Evolutionary conservation across 805 yeast species (phyloP).

Genomic region (Saturnispora dispora): DNA sequence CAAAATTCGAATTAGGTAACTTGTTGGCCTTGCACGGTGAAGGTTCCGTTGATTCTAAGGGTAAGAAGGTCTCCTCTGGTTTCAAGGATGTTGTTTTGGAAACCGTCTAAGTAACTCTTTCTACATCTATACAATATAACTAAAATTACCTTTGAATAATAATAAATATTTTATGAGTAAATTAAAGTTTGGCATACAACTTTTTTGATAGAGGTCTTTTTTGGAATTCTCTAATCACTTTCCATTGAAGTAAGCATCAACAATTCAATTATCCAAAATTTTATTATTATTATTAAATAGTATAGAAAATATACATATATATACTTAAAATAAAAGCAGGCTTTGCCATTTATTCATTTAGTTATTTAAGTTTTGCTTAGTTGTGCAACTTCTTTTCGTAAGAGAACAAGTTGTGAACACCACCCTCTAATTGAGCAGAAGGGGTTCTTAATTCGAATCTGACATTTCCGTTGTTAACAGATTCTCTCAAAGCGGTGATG

Average conservation of each 20-base stretch:
- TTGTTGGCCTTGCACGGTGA: conserved; percentile 97
- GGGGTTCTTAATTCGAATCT: conserved; percentile 98
- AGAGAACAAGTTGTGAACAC: conserved; percentile 91
- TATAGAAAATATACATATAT: background rate
- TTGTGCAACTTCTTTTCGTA: conserved; percentile 96
- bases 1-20: conserved; percentile 96
- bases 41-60: conserved; percentile 87
- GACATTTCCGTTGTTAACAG: conserved; percentile 58
- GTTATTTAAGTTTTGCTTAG: conserved; percentile 26
- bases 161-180: conserved; percentile 3
- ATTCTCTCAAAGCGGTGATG: conserved; percentile 49
- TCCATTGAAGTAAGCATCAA: too few species aligned
- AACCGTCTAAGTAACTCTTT: conserved; percentile 57
- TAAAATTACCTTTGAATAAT: conserved; percentile 8
- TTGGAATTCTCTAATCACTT: too few species aligned
- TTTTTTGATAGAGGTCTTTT: background rate
- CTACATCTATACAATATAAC: conserved; percentile 10
- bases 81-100: conserved; percentile 99
- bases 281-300: background rate
- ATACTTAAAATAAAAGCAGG: background rate
- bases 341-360: background rate
- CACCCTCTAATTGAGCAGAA: conserved; percentile 98
- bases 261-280: background rate
- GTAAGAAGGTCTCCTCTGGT: conserved; percentile 90
- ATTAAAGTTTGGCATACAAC: background rate